Base-by-base conservation (phyloP, 2,329 filamentous ascomycete species). In the Botrytis porri region DNA sequence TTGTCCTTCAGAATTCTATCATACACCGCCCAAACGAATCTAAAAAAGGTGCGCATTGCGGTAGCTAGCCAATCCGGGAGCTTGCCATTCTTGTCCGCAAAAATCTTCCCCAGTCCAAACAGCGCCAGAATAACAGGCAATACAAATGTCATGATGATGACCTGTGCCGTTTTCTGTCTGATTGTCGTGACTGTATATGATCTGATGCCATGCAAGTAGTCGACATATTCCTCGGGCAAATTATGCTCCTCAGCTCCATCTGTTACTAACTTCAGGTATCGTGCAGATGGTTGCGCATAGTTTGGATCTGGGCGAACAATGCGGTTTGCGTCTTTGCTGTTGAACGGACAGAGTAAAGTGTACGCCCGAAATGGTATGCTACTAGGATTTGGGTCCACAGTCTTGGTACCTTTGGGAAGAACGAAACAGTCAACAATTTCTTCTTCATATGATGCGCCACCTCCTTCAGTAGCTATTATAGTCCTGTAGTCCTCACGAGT, bases 381-480 rank as follows among this genome's bases (percentile, higher is more conserved):
- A 0, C 84, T 82, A 1, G 93, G 92, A 66, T 85, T 84, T 71
- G 90, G 85, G 0, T 93, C 91, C 0, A 96, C 88, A 0, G 86
- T 84, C 18, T 87, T 80, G 6, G 85, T 83, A 20, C 84, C 82
- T 1, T 86, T 83, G 0, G 89, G 85, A 14, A 98, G 87, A 0
- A 90, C 86, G 75, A 93, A 85, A 82, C 95, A 98, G 41, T 92
- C 89, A 20, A 97, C 90, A 0, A 93, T 80, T 18, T 97, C 89
- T 80, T 98, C 94, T 73, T 91, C 85, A 84, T 99, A 99, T n/a
- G 90, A 88, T 3, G 90, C 84, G 29, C 95, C 95, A 45, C 93
- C 95, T 69, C 95, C 95, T 81, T 99, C 96, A 8, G 95, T 98
- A 8, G 91, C 91, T 74, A 98, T 91, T 77, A 99, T 97, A 74